phyloP scores from a whole-genome alignment of 169 alveolate species.

The Plasmodium fragile region DNA sequence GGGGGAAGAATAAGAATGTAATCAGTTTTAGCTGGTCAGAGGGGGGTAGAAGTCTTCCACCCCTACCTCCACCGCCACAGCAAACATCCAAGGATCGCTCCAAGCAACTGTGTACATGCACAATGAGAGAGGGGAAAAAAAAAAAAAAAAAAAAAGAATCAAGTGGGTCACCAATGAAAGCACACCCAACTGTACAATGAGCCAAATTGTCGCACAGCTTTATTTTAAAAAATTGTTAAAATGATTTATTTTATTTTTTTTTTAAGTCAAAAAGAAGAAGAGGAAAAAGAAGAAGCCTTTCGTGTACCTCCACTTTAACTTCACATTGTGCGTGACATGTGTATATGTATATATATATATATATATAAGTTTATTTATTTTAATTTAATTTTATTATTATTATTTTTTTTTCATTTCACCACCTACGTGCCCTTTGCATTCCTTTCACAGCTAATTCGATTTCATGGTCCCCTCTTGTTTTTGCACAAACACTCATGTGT shows the following conservation, averaged over 20 bases:
- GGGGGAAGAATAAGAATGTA: background rate
- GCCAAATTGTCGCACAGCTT: background rate
- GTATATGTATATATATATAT: background rate
- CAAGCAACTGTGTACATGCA: background rate
- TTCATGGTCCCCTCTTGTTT: background rate
- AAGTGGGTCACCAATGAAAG: background rate
- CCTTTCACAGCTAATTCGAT: constrained; percentile 1
- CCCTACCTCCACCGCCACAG: background rate
- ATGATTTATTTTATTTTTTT: background rate
- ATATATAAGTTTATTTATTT: too few relatives aligned
- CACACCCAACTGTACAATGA: background rate
- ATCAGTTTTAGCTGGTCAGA: background rate
- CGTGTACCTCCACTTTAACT: background rate
- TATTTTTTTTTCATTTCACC: background rate
- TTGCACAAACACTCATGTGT: background rate
- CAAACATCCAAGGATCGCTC: background rate
- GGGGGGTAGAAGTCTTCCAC: background rate
- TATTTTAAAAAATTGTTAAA: background rate
- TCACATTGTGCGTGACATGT: constrained; percentile 6
- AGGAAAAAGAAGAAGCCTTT: background rate
- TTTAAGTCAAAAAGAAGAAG: background rate
- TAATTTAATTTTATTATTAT: background rate
- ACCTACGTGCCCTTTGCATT: background rate
- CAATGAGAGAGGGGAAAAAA: background rate
- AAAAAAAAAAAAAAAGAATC: background rate